Evolutionary conservation across 2,329 filamentous ascomycete species (phyloP).

Genomic region (Huntiella abstrusa): DNA sequence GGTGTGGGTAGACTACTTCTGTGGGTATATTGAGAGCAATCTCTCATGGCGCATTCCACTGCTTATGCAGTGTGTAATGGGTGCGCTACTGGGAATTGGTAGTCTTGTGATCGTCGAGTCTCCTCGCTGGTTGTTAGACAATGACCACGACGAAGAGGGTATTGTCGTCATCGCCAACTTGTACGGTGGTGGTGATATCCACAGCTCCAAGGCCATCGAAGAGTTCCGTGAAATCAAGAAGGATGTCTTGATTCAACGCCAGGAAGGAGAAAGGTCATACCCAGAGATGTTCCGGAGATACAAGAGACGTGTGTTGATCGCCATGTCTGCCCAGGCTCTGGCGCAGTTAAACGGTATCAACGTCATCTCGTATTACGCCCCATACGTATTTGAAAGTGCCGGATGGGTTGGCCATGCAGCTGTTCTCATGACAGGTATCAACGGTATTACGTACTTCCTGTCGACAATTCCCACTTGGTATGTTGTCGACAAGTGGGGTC

Average conservation of each 20-base stretch:
- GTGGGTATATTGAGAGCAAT: constrained; percentile 70
- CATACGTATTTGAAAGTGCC: constrained; percentile 86
- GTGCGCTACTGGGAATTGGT: constrained; percentile 62
- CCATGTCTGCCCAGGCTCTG: constrained; percentile 92
- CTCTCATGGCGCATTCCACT: constrained; percentile 82
- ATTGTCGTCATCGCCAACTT: constrained; percentile 97
- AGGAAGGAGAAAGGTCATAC: constrained; percentile 88
- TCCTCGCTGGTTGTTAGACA: constrained; percentile 92
- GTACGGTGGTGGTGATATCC: constrained; percentile 88
- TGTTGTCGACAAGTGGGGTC: constrained; percentile 79
- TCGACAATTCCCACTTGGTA: constrained; percentile 97
- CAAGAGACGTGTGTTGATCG: constrained; percentile 82
- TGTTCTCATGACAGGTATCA: constrained; percentile 93
- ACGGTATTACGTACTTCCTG: constrained; percentile 71
- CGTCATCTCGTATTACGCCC: constrained; percentile 97
- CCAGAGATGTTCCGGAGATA: constrained; percentile 89
- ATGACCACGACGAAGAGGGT: constrained; percentile 94
- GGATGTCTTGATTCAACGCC: constrained; percentile 79
- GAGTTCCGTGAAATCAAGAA: constrained; percentile 99
- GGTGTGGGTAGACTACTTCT: constrained; percentile 98
- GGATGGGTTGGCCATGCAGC: constrained; percentile 87
- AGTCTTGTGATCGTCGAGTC: constrained; percentile 93
- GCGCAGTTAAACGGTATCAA: constrained; percentile 98
- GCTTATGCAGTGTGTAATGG: constrained; percentile 89
- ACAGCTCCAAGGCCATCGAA: constrained; percentile 77